Conservation (phyloP, 495 filamentous ascomycete species). For the Staphylotrichum tortipilum region DNA sequence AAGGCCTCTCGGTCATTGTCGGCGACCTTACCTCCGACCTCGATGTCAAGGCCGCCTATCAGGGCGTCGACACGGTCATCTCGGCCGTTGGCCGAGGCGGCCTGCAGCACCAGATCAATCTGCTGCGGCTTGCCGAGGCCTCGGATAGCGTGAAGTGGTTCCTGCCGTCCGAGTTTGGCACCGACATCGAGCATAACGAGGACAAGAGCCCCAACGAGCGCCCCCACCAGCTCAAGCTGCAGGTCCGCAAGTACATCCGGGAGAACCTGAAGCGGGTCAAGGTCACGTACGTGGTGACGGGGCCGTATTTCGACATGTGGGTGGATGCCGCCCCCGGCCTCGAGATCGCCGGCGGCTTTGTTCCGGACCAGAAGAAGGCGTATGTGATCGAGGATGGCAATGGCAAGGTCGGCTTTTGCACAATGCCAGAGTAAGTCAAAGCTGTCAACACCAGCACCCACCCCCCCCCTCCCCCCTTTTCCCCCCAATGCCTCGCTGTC, state of each 20-base stretch:
- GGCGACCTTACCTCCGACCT: conserved; percentile 48
- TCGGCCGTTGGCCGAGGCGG: conserved; percentile 54
- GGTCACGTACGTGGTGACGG: conserved; percentile 61
- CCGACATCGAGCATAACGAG: conserved; percentile 60
- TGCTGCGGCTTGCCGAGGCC: conserved; percentile 50
- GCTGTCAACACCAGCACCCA: too few species aligned
- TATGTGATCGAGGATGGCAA: conserved; percentile 51
- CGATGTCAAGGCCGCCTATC: conserved; percentile 47
- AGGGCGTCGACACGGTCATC: conserved; percentile 57
- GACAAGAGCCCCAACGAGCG: conserved; percentile 49
- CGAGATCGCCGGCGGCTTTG: conserved; percentile 43
- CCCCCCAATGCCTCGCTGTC: neutral
- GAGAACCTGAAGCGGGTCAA: conserved; percentile 45
- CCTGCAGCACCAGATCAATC: conserved; percentile 48
- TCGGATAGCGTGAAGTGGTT: conserved; percentile 53
- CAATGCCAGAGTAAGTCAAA: conserved; percentile 55
- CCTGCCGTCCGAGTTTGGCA: conserved; percentile 66
- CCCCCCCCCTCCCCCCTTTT: too few species aligned
- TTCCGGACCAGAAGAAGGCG: conserved; percentile 46
- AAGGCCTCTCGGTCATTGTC: conserved; percentile 49
- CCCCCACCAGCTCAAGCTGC: conserved; percentile 63
- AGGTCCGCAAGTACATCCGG: conserved; percentile 50
- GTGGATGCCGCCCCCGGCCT: conserved; percentile 32
- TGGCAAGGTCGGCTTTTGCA: conserved; percentile 53
- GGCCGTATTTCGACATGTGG: conserved; percentile 62